These are phyloP conservation scores for Phytophthora tubulina DNA, from an alignment of 352 stramenopile species.

Conservation along the genomic window DNA sequence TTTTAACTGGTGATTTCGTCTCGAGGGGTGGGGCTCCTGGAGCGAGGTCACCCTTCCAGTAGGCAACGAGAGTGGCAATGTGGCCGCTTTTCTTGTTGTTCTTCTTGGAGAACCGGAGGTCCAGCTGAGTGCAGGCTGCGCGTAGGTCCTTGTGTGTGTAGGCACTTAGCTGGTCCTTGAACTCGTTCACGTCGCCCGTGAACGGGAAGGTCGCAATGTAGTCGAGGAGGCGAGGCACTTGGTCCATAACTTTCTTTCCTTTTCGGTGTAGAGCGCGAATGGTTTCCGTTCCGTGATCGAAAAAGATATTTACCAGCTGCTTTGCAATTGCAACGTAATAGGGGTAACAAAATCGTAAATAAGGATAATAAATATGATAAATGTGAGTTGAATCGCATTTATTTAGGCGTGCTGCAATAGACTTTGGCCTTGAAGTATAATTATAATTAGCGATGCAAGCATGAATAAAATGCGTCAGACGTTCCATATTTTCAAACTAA, in stretches of 20 bases:
- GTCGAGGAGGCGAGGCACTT: constrained; percentile 24
- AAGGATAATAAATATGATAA: neutral
- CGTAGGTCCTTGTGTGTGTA: constrained; percentile 29
- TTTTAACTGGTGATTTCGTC: constrained; percentile 1
- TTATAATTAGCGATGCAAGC: too few relatives aligned
- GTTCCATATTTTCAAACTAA: too few relatives aligned
- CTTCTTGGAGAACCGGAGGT: constrained; percentile 9
- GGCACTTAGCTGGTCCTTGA: constrained; percentile 28
- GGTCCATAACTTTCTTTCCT: constrained; percentile 23
- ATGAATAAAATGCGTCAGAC: too few relatives aligned
- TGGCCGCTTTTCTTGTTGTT: constrained; percentile 31
- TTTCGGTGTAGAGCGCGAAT: neutral
- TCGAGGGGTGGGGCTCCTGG: neutral
- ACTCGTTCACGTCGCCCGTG: constrained; percentile 13
- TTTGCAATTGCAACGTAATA: neutral
- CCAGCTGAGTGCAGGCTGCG: constrained; percentile 21
- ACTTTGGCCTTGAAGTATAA: too few relatives aligned
- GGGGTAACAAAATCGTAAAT: neutral
- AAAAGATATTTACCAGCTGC: constrained; percentile 8
- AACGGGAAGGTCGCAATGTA: constrained; percentile 28
- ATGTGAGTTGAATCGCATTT: neutral
- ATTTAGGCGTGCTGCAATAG: too few relatives aligned
- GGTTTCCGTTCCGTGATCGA: constrained; percentile 3
- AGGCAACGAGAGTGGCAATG: constrained; percentile 20
- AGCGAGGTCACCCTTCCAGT: constrained; percentile 21